Base-by-base conservation (phyloP, 2,329 filamentous ascomycete genomes). In the Septoria linicola region DNA sequence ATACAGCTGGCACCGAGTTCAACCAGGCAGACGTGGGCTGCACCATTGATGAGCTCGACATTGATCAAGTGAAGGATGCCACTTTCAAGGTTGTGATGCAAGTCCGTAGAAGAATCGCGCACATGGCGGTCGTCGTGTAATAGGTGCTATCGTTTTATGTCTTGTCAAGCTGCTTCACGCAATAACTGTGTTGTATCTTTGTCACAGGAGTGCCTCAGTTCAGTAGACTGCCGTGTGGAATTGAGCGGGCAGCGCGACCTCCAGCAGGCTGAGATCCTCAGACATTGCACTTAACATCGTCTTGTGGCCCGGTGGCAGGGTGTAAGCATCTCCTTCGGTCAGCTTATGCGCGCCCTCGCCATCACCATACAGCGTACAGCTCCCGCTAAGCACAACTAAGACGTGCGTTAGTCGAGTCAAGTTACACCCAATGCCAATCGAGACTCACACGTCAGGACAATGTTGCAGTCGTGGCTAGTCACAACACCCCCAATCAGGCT, bases 371-470 rank as follows among this genome's bases (percentile, higher is more conserved):
- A 55, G 19, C 13, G 31, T 49, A 10, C 53, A 55, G 5, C 44
- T 44, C 11, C 49, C 53, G 21, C 49, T 37, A 8, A 55, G 41
- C 16, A 55, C 45, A 21, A 55, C 53, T 55, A 13, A 11, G 30
- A 8, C 8, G 7, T 1, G 13, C 13, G 17, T 34, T 11, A 31
- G 8, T 3, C 7, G 27, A 17, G 16, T n/a, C 1, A 14, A 23
- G 27, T 16, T 11, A 47, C n/a, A n/a, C n/a, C n/a, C 17, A 1
- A 3, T 31, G 20, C 8, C 3, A 27, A 14, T n/a, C 25, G n/a
- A n/a, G 7, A 37, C 53, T 55, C 25, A 55, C 53, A 55, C 8
- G 49, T 55, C 14, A 55, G 41, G 27, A 55, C 32, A 8, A 55
- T 55, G 31, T 55, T 45, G 2, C 44, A 49, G 25, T 49, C 44